Base-by-base conservation (phyloP, 768 basidiomycete genomes). In the Suillus variegatus region DNA sequence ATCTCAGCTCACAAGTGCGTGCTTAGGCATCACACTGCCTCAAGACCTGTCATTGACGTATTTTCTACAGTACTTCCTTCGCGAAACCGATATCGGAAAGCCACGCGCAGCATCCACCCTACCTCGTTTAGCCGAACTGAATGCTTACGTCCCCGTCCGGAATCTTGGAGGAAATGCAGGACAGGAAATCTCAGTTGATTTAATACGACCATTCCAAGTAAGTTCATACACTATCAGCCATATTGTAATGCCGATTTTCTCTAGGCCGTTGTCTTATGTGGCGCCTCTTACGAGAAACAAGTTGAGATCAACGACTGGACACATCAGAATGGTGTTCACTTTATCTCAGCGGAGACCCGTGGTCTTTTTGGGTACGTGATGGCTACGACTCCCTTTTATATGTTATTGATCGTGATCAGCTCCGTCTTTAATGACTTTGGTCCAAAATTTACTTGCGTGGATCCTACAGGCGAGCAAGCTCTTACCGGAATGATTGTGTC, bases 351-450 rank as follows among this genome's bases (percentile, higher is more conserved):
- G 22, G 94, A 95, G 73, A 94, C 95, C 40, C 87, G 89, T 64
- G 97, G 97, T 52, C 85, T 99, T 35, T 99, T 99, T 73, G 97
- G 94, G 96, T 97, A 75, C 66, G 85, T 72, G 9, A 62, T 16
- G 4, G 5, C 35, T 58, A 25, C 28, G 5, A 20, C 16, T 54
- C 61, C 32, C 9, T 18, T 36, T 9, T 13, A 35, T 66, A 8
- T 40, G 40, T 70, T 35, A 65, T 56, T 60, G 38, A 69, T 61
- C 36, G 49, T 35, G 58, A 28, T 44, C 72, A 97, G 96, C 16
- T 90, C 93, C 65, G 90, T 91, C 16, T 99, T 99, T 84, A 97
- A 93, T 75, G 97, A 99, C 78, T 99, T 99, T 70, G 97, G 97
- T 7, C 78, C 89, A 32, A 94, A 93, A 76, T 99, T 99, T 74